Percentiles rank a stretch among this genome's conserved stretches.
Evolutionary conservation across 1,284 basidiomycete species (phyloP).

Genomic region (Ganoderma lingzhi): DNA sequence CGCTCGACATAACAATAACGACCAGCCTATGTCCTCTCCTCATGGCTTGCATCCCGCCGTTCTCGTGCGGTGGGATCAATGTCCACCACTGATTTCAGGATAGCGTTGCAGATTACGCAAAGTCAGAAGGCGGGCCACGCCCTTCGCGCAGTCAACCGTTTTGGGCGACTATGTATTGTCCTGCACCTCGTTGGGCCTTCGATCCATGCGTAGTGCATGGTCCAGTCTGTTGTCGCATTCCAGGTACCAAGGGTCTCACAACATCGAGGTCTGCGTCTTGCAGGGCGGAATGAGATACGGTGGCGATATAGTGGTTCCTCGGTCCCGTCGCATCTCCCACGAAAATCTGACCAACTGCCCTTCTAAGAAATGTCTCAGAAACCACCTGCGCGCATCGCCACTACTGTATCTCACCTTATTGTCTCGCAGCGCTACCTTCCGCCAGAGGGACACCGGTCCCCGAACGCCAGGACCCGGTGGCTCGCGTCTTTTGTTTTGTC

Average conservation of each 20-base stretch:
- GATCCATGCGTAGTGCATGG: not conserved
- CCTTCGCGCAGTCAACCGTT: not conserved
- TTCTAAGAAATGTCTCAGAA: no score
- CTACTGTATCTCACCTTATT: conserved; percentile 7
- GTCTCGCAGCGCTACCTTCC: not conserved
- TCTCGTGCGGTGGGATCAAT: conserved; percentile 2
- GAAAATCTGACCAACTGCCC: not conserved
- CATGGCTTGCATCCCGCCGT: conserved; percentile 1
- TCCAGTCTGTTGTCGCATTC: not conserved
- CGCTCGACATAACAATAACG: conserved; percentile 15
- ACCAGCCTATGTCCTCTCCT: not conserved
- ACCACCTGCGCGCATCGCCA: not conserved
- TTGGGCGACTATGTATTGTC: not conserved
- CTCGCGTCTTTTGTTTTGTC: conserved; percentile 10
- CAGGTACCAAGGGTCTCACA: not conserved
- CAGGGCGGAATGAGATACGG: not conserved
- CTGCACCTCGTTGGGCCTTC: not conserved
- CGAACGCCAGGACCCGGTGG: not conserved
- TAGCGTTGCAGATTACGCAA: conserved; percentile 5
- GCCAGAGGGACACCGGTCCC: no score
- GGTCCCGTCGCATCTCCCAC: not conserved
- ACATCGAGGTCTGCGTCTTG: not conserved
- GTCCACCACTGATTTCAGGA: not conserved
- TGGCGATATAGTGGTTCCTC: not conserved
- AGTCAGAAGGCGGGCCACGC: not conserved